Conservation (phyloP, 352 stramenopile genomes). For the Pythium phragmiticola region DNA sequence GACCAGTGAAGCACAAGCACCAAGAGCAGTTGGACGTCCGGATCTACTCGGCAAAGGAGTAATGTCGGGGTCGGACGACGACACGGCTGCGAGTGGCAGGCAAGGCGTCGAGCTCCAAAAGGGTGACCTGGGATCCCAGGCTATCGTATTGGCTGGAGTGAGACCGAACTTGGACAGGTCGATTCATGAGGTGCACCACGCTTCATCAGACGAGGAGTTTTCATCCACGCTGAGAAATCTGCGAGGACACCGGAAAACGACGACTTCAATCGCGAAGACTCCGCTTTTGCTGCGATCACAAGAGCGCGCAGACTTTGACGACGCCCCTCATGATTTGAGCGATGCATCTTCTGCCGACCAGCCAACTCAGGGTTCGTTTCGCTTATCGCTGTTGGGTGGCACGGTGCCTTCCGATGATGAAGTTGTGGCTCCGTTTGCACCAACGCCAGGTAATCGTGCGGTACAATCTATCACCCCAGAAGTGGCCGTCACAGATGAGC, state of each 20-base stretch:
- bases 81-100: background rate
- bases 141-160: background rate
- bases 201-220: slow-evolving; percentile 32
- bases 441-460: background rate
- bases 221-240: slow-evolving; percentile 23
- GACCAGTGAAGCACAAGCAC: background rate
- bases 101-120: background rate
- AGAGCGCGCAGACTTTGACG: background rate
- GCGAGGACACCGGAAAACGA: slow-evolving; percentile 1
- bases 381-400: background rate
- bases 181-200: background rate
- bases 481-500: background rate
- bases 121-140: background rate
- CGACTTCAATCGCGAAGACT: background rate
- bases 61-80: slow-evolving; percentile 1
- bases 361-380: background rate
- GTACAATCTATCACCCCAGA: background rate
- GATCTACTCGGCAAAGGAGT: background rate
- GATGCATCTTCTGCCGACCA: background rate
- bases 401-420: background rate
- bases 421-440: background rate
- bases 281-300: background rate
- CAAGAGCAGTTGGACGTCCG: too few relatives aligned
- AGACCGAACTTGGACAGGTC: background rate
- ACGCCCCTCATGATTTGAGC: background rate